Conservation (phyloP, 1,284 basidiomycete genomes). For the Lignosus rhinocerotis region DNA sequence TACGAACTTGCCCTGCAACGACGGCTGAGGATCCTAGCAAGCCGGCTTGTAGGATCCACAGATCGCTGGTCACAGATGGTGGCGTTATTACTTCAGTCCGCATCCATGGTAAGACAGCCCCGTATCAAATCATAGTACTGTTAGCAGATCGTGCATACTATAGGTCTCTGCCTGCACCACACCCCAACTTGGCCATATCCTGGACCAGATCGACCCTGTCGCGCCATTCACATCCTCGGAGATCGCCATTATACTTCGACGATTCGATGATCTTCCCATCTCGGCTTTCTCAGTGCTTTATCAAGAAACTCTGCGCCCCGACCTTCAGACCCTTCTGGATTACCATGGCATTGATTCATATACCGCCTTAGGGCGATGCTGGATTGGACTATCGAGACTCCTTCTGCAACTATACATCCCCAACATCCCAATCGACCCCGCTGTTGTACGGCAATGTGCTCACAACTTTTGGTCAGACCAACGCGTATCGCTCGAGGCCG, state of each 20-base stretch:
- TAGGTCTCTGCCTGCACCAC: constrained; percentile 23
- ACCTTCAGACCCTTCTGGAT: constrained; percentile 4
- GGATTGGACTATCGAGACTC: constrained; percentile 64
- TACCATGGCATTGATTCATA: not conserved
- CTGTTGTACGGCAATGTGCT: constrained; percentile 63
- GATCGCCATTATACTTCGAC: not conserved
- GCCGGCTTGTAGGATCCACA: constrained; percentile 1
- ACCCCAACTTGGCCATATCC: not conserved
- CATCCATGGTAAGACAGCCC: constrained; percentile 21
- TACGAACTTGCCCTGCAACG: constrained; percentile 26
- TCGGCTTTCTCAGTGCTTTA: constrained; percentile 12
- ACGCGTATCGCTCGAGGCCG: constrained; percentile 45
- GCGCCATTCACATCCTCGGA: not conserved
- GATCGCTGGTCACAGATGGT: constrained; percentile 18
- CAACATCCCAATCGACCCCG: constrained; percentile 86
- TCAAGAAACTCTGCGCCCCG: constrained; percentile 12
- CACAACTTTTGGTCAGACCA: constrained; percentile 53
- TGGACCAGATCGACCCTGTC: not conserved
- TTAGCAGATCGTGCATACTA: not conserved
- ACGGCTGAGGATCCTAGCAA: constrained; percentile 18
- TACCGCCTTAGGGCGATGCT: constrained; percentile 52
- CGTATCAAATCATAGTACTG: not conserved
- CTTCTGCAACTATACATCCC: constrained; percentile 82
- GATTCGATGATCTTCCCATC: constrained; percentile 13
- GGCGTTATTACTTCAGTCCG: constrained; percentile 14